Base-by-base conservation (phyloP, 1,284 basidiomycete species). In the Veloboletus limbatus region DNA sequence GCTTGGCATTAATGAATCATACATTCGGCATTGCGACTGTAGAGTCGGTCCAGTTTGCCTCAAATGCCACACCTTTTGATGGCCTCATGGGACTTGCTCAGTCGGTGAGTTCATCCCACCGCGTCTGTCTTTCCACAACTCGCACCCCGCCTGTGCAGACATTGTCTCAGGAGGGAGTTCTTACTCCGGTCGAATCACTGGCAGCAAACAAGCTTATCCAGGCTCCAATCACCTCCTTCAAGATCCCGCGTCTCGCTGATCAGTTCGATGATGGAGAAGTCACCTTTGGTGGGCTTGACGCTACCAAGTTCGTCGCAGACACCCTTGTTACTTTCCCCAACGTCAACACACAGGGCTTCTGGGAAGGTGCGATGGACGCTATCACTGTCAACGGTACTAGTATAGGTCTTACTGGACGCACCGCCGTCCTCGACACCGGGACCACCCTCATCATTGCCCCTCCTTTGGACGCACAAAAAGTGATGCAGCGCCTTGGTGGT, bases 61-160 rank as follows among this genome's bases (percentile, higher is more conserved):
- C 61, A 26, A 55, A 75, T 53, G 52, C 57, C 1, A 72, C 73
- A 26, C 73, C 81, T 0, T 91, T 92, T 55, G 91, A 94, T 64
- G 84, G 92, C 37, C 68, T 95, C 52, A 84, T 97, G 88, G 86
- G 91, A 49, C 74, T 92, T 54, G 88, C 88, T 37, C 79, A 79
- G 70, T 85, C 81, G 55, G 77, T 84, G 60, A 43, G 76, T 71
- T 17, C 52, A 39, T 45, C 28, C 22, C 13, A 21, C 42, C 8
- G n/a, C 18, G 3, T 41, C 11, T 20, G 8, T 39, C 17, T 33
- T 36, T 18, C 40, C 16, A 3, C 21, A 14, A 14, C 43, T 49
- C n/a, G 49, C 16, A 3, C n/a, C 13, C 16, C 21, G 1, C 30
- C 28, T n/a, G 26, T 39, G 3, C 39, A 84, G 75, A 70, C 63